Evolutionary conservation across 1,139 yeast species (phyloP).

Genomic region (Blastobotrys arbuscula): DNA sequence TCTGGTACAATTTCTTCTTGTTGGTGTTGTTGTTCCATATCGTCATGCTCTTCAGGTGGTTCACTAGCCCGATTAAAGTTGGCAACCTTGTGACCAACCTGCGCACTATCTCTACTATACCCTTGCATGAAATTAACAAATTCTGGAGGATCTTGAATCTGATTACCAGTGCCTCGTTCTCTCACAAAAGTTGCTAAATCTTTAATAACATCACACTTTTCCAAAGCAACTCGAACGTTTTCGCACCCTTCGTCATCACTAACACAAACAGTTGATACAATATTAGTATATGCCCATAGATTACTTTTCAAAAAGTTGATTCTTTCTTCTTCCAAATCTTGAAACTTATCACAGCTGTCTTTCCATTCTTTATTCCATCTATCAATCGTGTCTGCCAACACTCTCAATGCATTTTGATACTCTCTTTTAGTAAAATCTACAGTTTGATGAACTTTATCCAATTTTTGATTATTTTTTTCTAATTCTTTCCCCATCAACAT

Average conservation of each 20-base stretch:
- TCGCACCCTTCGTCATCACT: constrained; percentile 75
- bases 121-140: constrained; percentile 47
- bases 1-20: neutral
- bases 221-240: constrained; percentile 59
- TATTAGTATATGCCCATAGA: constrained; percentile 78
- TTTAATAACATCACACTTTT: constrained; percentile 56
- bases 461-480: constrained; percentile 58
- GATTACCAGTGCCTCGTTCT: constrained; percentile 61
- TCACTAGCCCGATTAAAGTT: constrained; percentile 26
- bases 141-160: constrained; percentile 52
- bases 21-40: neutral
- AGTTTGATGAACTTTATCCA: constrained; percentile 48
- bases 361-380: constrained; percentile 81
- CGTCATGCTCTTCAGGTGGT: neutral
- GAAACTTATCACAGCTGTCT: constrained; percentile 59
- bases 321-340: constrained; percentile 72
- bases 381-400: constrained; percentile 61
- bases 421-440: constrained; percentile 48
- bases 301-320: constrained; percentile 69
- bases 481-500: constrained; percentile 76
- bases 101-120: constrained; percentile 27
- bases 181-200: constrained; percentile 57
- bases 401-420: constrained; percentile 54
- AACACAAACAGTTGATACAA: constrained; percentile 71
- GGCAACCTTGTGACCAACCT: constrained; percentile 21